Conservation (phyloP, 441 rosid species). For the Gossypium gossypioides region DNA sequence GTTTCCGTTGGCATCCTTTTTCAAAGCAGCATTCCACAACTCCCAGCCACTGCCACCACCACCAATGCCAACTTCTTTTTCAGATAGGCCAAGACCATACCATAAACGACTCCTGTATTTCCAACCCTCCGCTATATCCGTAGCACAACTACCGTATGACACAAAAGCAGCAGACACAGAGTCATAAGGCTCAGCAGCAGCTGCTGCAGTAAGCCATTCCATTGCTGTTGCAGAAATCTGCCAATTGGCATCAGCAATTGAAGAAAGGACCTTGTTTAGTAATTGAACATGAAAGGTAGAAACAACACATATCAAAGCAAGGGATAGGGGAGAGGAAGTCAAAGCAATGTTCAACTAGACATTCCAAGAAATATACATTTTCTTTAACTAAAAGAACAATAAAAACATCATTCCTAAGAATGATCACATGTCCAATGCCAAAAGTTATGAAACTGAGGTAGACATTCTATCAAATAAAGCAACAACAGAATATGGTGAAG, state of each 20-base stretch:
- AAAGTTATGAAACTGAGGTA: background rate
- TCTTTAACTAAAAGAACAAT: background rate
- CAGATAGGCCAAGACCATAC: conserved; percentile 86
- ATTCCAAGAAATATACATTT: background rate
- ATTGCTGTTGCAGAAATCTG: conserved; percentile 77
- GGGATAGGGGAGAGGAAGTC: background rate
- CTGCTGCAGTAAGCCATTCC: conserved; percentile 95
- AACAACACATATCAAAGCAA: conserved; percentile 3
- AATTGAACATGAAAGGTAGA: conserved; percentile 6
- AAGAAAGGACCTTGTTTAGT: conserved; percentile 63
- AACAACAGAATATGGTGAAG: background rate
- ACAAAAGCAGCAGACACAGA: conserved; percentile 97
- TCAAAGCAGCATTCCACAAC: conserved; percentile 76
- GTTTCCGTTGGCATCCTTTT: conserved; percentile 84
- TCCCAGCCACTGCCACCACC: conserved; percentile 98
- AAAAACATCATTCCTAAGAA: background rate
- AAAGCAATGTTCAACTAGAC: background rate
- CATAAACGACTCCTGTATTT: conserved; percentile 93
- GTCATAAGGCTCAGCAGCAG: conserved; percentile 96
- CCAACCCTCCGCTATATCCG: conserved; percentile 96
- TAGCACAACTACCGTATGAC: conserved; percentile 91
- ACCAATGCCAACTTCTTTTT: conserved; percentile 53
- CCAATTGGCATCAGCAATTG: conserved; percentile 98
- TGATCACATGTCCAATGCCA: background rate
- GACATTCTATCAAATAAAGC: background rate